Base-by-base conservation (phyloP, 306 rosid species). In the Ormosia emarginata region DNA sequence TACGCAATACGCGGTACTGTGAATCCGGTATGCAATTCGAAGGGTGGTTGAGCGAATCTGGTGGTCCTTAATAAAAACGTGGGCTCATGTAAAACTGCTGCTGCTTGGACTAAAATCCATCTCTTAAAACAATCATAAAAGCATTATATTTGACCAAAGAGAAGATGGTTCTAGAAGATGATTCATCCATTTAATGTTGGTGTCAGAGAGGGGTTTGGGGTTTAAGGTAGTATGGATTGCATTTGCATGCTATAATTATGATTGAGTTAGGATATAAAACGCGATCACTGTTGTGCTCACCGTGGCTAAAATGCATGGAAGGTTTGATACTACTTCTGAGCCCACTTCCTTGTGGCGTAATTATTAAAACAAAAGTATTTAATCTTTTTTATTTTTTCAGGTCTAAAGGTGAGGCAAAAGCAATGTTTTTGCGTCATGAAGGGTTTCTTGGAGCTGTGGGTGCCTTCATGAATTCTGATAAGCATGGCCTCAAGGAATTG, bases 381-480 rank as follows among this genome's bases (percentile, higher is more conserved):
- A 6, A 34, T 10, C 50, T 34, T 39, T 12, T n/a, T 17, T 62
- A 49, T 55, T 56, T 63, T 78, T 81, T 6, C 86, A 95, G 99
- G 99, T 95, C 99, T 47, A 95, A 95, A 80, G 98, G 99, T 15
- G 98, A 93, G 82, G 97, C 97, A 2, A 88, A 92, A 83, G 99
- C 98, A 32, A 88, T 95, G 99, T 93, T 95, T 83, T 86, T 93
- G 85, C 88, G 88, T 71, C 98, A 93, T 14, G 98, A 95, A 91
- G 99, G 99, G 79, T 95, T 92, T 88, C 94, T 95, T 5, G 99
- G 99, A 83, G 99, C 94, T 63, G 76, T 95, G 73, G 98, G 99
- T 62, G 90, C 99, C 18, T 95, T 91, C 75, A 75, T 86, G 91
- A 90, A 92, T 88, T 92, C 90, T 57, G 94, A 91, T 63, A 91